Evolutionary conservation across 805 yeast genomes (phyloP).

Genomic region (Candida hispaniensis): DNA sequence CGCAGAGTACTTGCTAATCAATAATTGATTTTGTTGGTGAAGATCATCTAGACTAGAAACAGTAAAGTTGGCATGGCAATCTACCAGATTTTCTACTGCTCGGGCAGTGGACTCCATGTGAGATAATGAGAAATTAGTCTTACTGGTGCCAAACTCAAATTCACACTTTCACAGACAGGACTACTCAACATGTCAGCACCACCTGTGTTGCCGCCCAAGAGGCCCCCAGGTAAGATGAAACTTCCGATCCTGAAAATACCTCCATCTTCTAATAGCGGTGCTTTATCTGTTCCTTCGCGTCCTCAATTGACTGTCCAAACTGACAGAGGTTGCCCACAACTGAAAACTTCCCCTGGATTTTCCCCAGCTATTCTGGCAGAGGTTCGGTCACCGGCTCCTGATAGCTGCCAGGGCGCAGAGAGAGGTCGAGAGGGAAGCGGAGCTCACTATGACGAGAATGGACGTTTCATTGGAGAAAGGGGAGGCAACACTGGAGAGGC

Average conservation of each 20-base stretch:
- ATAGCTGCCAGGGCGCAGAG: background rate
- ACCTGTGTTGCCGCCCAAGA: too few species aligned
- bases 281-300: too few species aligned
- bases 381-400: constrained; percentile 1
- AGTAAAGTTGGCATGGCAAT: constrained; percentile 22
- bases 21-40: constrained; percentile 23
- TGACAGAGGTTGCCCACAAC: too few species aligned
- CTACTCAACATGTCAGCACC: too few species aligned
- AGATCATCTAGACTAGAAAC: constrained; percentile 20
- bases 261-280: too few species aligned
- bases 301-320: too few species aligned
- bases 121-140: constrained; percentile 1
- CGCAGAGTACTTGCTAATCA: constrained; percentile 21
- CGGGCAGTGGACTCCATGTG: constrained; percentile 18
- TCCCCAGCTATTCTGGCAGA: too few species aligned
- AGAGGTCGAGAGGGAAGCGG: constrained; percentile 1
- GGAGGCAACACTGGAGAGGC: too few species aligned
- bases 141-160: constrained; percentile 1
- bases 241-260: too few species aligned
- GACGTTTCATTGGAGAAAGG: too few species aligned
- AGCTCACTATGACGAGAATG: background rate
- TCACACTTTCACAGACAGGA: constrained; percentile 1
- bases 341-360: too few species aligned
- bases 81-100: constrained; percentile 20
- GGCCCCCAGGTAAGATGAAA: too few species aligned